Evolutionary conservation across 139 green algal genomes (phyloP), one percentile per base, ranked within the genome.

Genomic region (Chlamydomonas sp.): DNA sequence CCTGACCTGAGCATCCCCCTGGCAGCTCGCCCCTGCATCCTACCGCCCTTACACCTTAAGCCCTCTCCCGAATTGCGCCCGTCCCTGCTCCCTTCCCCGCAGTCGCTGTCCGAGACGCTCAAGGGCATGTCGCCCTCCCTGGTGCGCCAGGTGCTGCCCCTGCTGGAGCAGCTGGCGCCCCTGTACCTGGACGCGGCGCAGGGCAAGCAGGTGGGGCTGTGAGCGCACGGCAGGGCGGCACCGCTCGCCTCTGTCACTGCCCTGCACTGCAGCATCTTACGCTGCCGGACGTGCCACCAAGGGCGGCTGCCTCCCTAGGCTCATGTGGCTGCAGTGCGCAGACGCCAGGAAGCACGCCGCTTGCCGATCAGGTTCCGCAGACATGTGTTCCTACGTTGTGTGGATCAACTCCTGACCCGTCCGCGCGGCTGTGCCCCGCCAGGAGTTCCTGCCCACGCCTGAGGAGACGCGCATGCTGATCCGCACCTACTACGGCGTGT

Each of bases 141-240:
- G 31, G 87, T 97, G 67, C 87, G 87, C 59, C 95, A 98, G 90
- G 69, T 99, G 57, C 81, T 98, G 18, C 96, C 97, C 1, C 75
- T 98, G 7, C n/a, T 98, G 79, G 96, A 99, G 83, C 97, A 99
- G 93, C 91, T 99, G 18, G 89, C 92, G 2, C 95, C 95, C 57
- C 94, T 99, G 18, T 97, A 96, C 88, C 80, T 96, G 71, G 96
- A 99, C 82, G 91, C 99, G 14, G 90, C 94, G 5, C 87, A 72
- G 66, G 79, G 79, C 10, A 77, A 77, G 79, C 66, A 77, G n/a
- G 78, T 84, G 78, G 62, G 66, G 31, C 31, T 49, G 31, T 18
- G 66, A 71, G 10, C 9, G 12, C 10, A 71, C 66, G 12, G 66
- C 66, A 71, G 66, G 66, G 10, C 12, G 66, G 66, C 66, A 71